Base-by-base conservation (phyloP, 495 filamentous ascomycete species). In the Podospora appendiculata region DNA sequence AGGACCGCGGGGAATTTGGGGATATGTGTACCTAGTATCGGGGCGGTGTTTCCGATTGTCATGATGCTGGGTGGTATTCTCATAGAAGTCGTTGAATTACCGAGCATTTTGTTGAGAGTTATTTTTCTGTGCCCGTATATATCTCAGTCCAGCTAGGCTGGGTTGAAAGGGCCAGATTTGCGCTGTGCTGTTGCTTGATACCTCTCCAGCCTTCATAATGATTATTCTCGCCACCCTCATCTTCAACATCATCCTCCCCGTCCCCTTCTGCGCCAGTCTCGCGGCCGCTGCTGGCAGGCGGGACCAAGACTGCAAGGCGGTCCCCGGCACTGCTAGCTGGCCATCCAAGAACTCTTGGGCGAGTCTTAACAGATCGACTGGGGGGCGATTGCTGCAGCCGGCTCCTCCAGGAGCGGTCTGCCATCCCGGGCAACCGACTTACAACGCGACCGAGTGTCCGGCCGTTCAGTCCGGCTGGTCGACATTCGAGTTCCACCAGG, bases 391-490 rank as follows among this genome's bases (percentile, higher is more conserved):
- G 35, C 67, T 82, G 51, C 62, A 59, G 16, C 75, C 75, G 25
- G 38, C 66, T 48, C 79, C 83, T 45, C 69, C 78, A 14, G 82
- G 72, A 55, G 71, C 72, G 50, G 64, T 78, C 45, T 86, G 82
- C 60, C 81, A 86, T 61, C 55, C 63, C 38, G 57, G 47, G 64
- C 58, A 68, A 53, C 48, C 63, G 36, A 50, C 62, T 45, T 67
- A 64, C 61, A 55, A 69, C 59, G 45, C 63, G 50, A 48, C 55
- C 43, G 48, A 64, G 32, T 76, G 74, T 53, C 45, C 61, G 33
- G 14, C 36, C 36, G 60, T 74, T 55, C 51, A 54, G 33, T 36
- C 53, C 40, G 61, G 34, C 45, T 74, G 71, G 68, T 32, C 48
- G 4, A 69, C 60, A 48, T 68, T 62, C 42, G 60, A 61, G 33